Base-by-base conservation (phyloP, 2,329 filamentous ascomycete genomes). In the Nannizziopsis barbatae region DNA sequence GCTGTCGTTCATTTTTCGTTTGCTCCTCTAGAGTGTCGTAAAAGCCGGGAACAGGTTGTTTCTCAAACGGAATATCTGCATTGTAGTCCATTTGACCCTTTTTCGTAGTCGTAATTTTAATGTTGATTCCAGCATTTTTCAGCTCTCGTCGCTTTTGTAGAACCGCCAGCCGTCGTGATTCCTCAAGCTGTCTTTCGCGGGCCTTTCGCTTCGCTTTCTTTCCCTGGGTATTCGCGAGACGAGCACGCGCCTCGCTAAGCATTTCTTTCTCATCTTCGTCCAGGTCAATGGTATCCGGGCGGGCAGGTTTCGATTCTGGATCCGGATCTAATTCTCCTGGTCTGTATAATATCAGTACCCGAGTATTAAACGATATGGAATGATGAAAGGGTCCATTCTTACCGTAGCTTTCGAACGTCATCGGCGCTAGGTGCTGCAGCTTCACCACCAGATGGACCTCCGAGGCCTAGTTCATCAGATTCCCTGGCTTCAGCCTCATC, bases 221-320 rank as follows among this genome's bases (percentile, higher is more conserved):
- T 64, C 92, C 92, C 68, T 96, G 92, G 9, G 92, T 96, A 61
- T 98, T 98, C 54, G 92, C 92, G 55, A 98, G 73, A 70, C 92
- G 87, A 49, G 92, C 92, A 63, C 92, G 86, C 57, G 92, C 92
- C 71, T 98, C 92, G 64, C 89, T 95, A 61, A 98, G 70, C 92
- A 98, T 98, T 69, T 98, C 92, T 72, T 98, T 96, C 68, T 98
- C 92, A 63, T 98, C 92, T 65, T 98, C 92, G 63, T 98, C 92
- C 60, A 98, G 80, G 67, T 98, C 92, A 63, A 98, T 92, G 5
- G 92, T 95, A 66, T 98, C 92, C 35, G 92, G 92, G 52, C 89
- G 78, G 32, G 92, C 92, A 48, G 92, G 92, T 66, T 95, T 95
- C 57, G 85, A 92, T 68, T 98, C 92, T 8, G 92, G 88, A 60